Evolutionary conservation across 768 basidiomycete genomes (phyloP), one percentile per base, ranked within the genome.

Genomic region (Rubroboletus satanas): DNA sequence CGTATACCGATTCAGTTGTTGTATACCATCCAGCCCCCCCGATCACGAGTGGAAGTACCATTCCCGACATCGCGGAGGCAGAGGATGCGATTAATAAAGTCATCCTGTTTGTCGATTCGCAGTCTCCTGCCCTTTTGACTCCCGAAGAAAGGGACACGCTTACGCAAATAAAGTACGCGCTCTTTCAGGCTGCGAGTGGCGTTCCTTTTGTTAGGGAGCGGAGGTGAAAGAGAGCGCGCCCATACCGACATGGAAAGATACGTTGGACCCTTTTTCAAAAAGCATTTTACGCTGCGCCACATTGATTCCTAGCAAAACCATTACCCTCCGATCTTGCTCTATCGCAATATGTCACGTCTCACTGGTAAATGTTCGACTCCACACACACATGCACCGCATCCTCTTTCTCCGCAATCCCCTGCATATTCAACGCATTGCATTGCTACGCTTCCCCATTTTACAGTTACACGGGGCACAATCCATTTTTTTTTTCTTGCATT

Each of bases 61-160:
- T 70, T 29, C 76, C 79, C 18, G 74, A 77, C 46, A 63, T 77
- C n/a, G 63, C 68, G 0, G 79, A 83, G 47, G 83, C 79, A 2
- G 79, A 85, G 47, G 75, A 76, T 10, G 78, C 82, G 26, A 67
- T 85, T 49, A 76, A 81, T 64, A 80, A 72, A 58, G 72, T 87
- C 53, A 74, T 85, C 57, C 42, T 70, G 12, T 87, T 77, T 56
- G 65, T 85, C 57, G 80, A 84, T 64, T 68, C 73, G 32, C 73
- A 72, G 45, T 59, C 64, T 38, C 66, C 66, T 9, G 43, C 61
- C 21, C 57, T 74, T 7, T 54, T 76, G 57, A 66, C 64, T 37
- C 47, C 52, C 8, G 69, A 63, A 48, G 78, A 79, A 60, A 76
- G 75, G 43, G 66, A 66, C 47, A 65, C 65, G 28, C 78, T 85